Conservation (phyloP, 441 rosid species). For the Erysimum cheiri region DNA sequence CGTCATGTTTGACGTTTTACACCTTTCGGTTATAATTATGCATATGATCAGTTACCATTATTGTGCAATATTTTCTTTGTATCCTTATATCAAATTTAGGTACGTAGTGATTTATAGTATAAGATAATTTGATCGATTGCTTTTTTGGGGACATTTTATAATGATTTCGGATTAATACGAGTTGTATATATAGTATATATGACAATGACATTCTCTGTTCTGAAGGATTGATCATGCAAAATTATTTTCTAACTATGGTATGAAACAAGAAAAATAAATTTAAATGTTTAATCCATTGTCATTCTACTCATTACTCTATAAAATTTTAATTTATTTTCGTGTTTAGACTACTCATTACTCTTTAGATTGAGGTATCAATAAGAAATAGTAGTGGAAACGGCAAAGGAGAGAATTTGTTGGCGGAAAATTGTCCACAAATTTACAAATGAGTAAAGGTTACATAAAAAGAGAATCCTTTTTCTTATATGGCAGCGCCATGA, state of each 20-base stretch:
- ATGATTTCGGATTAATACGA: background rate
- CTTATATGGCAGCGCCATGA: constrained; percentile 12
- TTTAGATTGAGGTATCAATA: background rate
- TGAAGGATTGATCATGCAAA: background rate
- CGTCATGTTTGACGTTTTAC: too few relatives aligned
- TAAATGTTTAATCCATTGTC: background rate
- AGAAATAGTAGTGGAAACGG: background rate
- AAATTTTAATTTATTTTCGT: background rate
- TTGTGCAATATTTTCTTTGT: too few relatives aligned
- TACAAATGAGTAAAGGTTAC: constrained; percentile 12
- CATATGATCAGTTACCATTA: too few relatives aligned
- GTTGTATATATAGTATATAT: too few relatives aligned
- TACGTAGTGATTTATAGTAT: too few relatives aligned
- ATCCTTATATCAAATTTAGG: too few relatives aligned
- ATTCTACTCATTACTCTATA: background rate
- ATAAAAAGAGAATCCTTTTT: constrained; percentile 2
- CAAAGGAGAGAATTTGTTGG: background rate
- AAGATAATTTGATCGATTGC: too few relatives aligned
- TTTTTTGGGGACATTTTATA: too few relatives aligned
- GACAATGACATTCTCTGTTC: background rate
- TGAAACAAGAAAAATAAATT: background rate
- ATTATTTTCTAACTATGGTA: background rate
- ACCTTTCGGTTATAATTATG: too few relatives aligned
- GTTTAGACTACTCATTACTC: background rate
- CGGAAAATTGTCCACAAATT: constrained; percentile 11